These are phyloP conservation scores for Basidiobolus heterosporus DNA, from an alignment of 371 early-diverging fungal genomes.

Conservation along the genomic window DNA sequence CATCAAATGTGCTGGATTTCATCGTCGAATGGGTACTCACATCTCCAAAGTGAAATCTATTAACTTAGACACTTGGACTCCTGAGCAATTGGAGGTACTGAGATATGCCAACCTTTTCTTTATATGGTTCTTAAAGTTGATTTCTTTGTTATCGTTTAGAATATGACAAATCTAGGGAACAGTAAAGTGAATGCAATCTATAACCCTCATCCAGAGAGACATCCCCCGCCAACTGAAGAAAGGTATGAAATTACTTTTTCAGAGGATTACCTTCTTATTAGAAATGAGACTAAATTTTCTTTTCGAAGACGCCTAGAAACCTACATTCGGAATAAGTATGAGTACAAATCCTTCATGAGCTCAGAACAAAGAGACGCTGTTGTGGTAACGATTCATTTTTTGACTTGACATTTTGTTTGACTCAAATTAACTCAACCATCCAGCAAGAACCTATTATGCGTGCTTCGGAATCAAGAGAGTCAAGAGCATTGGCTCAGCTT, in stretches of 20 bases:
- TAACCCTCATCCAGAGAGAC: conserved; percentile 47
- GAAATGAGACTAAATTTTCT: too few relatives aligned
- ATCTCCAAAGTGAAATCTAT: conserved; percentile 85
- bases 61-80: conserved; percentile 82
- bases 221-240: conserved; percentile 22
- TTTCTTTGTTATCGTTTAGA: conserved; percentile 8
- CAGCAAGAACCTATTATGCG: too few relatives aligned
- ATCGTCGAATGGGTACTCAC: conserved; percentile 84
- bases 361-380: too few relatives aligned
- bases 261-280: too few relatives aligned
- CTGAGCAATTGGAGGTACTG: conserved; percentile 72
- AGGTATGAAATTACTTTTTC: too few relatives aligned
- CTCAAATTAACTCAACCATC: too few relatives aligned
- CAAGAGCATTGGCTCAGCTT: too few relatives aligned
- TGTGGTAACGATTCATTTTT: too few relatives aligned
- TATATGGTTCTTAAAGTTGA: neutral
- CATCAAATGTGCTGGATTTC: conserved; percentile 82
- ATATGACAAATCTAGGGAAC: conserved; percentile 63
- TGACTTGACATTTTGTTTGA: too few relatives aligned
- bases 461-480: too few relatives aligned
- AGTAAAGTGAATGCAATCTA: conserved; percentile 55
- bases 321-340: conserved; percentile 88
- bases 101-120: too few relatives aligned
- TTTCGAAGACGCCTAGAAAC: conserved; percentile 50
- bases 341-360: conserved; percentile 12